phyloP scores from a whole-genome alignment of 345 rosid genomes.

The Conringia planisiliqua region DNA sequence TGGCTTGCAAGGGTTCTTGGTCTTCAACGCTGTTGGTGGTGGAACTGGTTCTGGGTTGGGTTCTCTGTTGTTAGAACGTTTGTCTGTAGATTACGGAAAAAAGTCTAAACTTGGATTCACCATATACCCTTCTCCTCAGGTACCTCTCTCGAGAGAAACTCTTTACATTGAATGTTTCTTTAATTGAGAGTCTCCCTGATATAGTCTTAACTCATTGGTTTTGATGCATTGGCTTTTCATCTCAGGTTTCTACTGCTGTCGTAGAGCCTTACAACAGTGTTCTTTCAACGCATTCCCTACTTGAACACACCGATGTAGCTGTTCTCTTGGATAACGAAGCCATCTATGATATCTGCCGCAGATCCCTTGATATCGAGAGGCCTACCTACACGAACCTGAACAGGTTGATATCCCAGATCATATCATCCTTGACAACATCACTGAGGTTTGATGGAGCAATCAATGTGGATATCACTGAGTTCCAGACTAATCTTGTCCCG shows the following conservation, averaged over 20 bases:
- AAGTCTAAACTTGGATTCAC: slow-evolving; percentile 61
- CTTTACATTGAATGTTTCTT: background rate
- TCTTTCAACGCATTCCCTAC: slow-evolving; percentile 61
- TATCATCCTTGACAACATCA: slow-evolving; percentile 65
- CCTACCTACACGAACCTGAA: slow-evolving; percentile 65
- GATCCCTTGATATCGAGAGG: slow-evolving; percentile 62
- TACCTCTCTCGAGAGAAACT: background rate
- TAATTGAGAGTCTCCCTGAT: background rate
- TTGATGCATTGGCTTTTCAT: background rate
- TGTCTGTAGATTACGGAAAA: slow-evolving; percentile 59
- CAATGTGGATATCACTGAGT: slow-evolving; percentile 66
- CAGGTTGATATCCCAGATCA: slow-evolving; percentile 65
- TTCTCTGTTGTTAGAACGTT: slow-evolving; percentile 51
- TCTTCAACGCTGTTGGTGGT: slow-evolving; percentile 65
- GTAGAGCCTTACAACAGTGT: slow-evolving; percentile 71
- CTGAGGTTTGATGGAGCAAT: slow-evolving; percentile 64
- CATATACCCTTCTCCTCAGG: slow-evolving; percentile 66
- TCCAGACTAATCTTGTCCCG: slow-evolving; percentile 63
- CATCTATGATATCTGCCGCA: slow-evolving; percentile 56
- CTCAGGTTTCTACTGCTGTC: slow-evolving; percentile 54
- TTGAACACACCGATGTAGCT: slow-evolving; percentile 66
- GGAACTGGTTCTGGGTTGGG: slow-evolving; percentile 68
- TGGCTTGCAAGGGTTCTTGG: slow-evolving; percentile 60
- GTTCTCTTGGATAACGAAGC: slow-evolving; percentile 74
- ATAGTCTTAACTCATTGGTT: background rate